Conservation (phyloP, 1,139 yeast species). For the Candida glucosophila region DNA sequence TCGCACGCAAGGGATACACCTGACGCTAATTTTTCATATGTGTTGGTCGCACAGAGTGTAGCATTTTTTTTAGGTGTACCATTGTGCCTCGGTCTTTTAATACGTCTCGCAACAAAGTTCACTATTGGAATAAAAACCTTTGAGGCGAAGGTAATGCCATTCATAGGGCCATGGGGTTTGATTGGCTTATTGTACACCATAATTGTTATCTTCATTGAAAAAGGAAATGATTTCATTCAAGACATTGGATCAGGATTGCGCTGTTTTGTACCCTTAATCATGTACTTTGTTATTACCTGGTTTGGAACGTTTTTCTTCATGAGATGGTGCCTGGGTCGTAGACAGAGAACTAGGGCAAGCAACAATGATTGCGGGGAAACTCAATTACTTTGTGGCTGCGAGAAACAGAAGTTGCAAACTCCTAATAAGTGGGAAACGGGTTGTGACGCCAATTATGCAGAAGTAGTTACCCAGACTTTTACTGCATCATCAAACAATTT, state of each 20-base stretch:
- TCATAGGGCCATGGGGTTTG: constrained; percentile 41
- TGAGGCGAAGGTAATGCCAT: constrained; percentile 24
- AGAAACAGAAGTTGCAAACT: constrained; percentile 11
- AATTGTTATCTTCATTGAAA: constrained; percentile 43
- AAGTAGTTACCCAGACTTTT: constrained; percentile 43
- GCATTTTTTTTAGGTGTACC: constrained; percentile 51
- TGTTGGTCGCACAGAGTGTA: constrained; percentile 42
- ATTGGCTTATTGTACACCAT: constrained; percentile 48
- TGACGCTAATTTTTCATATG: constrained; percentile 18
- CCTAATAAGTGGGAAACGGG: constrained; percentile 11
- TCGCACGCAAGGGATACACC: constrained; percentile 4
- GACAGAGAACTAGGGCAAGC: constrained; percentile 1
- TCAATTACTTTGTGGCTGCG: constrained; percentile 30
- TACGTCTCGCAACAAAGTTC: constrained; percentile 22
- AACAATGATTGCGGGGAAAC: constrained; percentile 3
- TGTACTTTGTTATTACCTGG: constrained; percentile 44
- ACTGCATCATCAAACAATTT: constrained; percentile 52
- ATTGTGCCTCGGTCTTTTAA: constrained; percentile 34
- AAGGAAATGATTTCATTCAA: constrained; percentile 42
- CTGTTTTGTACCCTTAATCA: constrained; percentile 41
- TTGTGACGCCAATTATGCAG: constrained; percentile 33
- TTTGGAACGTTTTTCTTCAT: constrained; percentile 33
- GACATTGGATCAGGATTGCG: constrained; percentile 44
- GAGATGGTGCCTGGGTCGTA: constrained; percentile 16
- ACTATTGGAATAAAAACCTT: constrained; percentile 20